These are phyloP conservation scores for Oryza longistaminata DNA, from an alignment of 176 grass and related monocot species.

Conservation along the genomic window DNA sequence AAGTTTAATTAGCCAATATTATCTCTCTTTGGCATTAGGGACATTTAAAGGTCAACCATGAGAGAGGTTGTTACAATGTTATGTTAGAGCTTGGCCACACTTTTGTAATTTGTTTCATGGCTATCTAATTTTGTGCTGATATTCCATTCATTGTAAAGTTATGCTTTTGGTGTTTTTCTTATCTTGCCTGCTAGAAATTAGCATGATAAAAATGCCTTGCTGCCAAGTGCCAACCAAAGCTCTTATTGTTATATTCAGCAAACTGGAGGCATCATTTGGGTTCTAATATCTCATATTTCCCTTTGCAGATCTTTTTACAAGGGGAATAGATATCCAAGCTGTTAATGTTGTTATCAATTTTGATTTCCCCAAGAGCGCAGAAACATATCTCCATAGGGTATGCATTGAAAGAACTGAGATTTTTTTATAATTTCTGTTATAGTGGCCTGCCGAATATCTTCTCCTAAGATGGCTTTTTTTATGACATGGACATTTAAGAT, in stretches of 20 bases:
- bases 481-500: not conserved
- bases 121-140: not conserved
- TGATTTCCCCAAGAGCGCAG: constrained; percentile 85
- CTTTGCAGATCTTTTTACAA: constrained; percentile 88
- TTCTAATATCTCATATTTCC: constrained; percentile 4
- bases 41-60: not conserved
- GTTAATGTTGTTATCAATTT: constrained; percentile 99
- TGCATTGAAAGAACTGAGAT: constrained; percentile 27
- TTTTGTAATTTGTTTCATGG: not conserved
- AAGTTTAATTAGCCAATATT: not conserved
- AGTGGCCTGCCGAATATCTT: not conserved
- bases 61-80: not conserved
- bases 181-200: not conserved
- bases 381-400: constrained; percentile 99
- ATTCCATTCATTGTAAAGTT: not conserved
- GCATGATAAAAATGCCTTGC: not conserved
- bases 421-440: not conserved
- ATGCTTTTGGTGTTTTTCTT: not conserved
- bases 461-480: not conserved
- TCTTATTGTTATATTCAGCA: constrained; percentile 17
- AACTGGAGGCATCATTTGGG: constrained; percentile 10
- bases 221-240: not conserved
- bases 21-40: not conserved
- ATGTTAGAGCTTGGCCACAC: not conserved
- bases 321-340: constrained; percentile 97